These are phyloP conservation scores for Acmispon strigosus DNA, from an alignment of 306 rosid species.

Conservation along the genomic window DNA sequence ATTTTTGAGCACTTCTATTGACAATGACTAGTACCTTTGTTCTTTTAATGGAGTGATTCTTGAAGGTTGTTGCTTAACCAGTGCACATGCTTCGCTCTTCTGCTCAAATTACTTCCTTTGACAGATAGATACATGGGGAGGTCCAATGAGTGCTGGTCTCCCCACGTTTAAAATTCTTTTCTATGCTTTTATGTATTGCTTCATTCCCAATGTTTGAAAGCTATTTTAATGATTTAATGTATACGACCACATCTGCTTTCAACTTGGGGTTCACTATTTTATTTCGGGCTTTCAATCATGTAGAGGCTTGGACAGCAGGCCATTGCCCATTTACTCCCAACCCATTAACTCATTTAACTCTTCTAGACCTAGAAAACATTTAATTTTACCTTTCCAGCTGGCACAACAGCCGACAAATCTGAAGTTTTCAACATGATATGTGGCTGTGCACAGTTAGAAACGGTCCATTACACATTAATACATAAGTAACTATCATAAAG, in stretches of 20 bases:
- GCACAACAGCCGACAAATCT: not conserved
- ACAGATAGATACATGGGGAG: not conserved
- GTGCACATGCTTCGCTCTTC: not conserved
- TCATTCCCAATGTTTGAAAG: not conserved
- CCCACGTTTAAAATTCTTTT: not conserved
- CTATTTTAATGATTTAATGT: not conserved
- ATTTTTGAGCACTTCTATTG: not conserved
- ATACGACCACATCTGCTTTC: not conserved
- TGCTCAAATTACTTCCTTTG: not conserved
- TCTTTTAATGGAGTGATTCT: not conserved
- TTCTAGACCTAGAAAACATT: not conserved
- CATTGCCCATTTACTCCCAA: not conserved
- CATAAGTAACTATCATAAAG: not conserved
- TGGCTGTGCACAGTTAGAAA: not conserved
- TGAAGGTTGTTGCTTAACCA: not conserved
- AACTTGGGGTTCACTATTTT: not conserved
- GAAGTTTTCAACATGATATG: conserved; percentile 9
- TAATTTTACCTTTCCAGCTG: conserved; percentile 7
- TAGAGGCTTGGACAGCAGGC: not conserved
- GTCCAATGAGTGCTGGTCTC: not conserved
- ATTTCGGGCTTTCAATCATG: not conserved
- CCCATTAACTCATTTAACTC: not conserved
- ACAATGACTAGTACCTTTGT: not conserved
- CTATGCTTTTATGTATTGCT: not conserved
- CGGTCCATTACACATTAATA: not conserved